phyloP scores from a whole-genome alignment of 192 early-diverging fungal genomes.

The Podochytrium sp. region DNA sequence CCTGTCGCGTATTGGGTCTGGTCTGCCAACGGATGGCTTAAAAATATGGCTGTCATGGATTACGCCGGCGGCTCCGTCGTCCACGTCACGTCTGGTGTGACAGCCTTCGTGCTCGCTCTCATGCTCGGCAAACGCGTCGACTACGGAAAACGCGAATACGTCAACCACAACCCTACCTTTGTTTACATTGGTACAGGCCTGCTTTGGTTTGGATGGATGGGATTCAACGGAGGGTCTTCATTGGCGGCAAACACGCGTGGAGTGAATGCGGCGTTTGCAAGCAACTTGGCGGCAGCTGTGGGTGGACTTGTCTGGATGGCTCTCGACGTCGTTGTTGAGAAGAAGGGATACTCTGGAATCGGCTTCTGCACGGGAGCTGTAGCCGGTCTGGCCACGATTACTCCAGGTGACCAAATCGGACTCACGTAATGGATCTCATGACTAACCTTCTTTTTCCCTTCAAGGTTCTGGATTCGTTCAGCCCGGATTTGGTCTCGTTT shows the following conservation, averaged over 20 bases:
- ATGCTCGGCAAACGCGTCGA: conserved; percentile 34
- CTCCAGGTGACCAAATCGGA: conserved; percentile 69
- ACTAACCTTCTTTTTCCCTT: not conserved
- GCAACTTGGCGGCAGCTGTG: conserved; percentile 84
- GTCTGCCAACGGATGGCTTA: conserved; percentile 4
- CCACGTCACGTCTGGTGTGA: conserved; percentile 10
- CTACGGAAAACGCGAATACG: conserved; percentile 11
- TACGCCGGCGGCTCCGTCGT: conserved; percentile 26
- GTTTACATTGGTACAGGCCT: conserved; percentile 79
- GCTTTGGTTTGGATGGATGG: conserved; percentile 88
- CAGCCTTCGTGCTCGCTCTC: conserved; percentile 67
- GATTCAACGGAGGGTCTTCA: conserved; percentile 93
- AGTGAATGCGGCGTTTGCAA: conserved; percentile 82
- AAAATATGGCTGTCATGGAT: conserved; percentile 6
- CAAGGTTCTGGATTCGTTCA: conserved; percentile 87
- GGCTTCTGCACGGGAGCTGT: conserved; percentile 95
- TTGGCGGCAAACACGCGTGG: conserved; percentile 82
- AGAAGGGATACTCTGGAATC: conserved; percentile 84
- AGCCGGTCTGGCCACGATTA: conserved; percentile 90
- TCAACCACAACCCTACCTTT: conserved; percentile 71
- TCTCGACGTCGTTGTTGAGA: conserved; percentile 71
- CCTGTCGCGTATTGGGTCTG: conserved; percentile 17
- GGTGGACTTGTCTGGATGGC: conserved; percentile 85
- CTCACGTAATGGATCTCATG: not conserved
- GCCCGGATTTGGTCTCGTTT: conserved; percentile 69